phyloP scores from a whole-genome alignment of 2,329 filamentous ascomycete species.

The Pseudogymnoascus destructans region DNA sequence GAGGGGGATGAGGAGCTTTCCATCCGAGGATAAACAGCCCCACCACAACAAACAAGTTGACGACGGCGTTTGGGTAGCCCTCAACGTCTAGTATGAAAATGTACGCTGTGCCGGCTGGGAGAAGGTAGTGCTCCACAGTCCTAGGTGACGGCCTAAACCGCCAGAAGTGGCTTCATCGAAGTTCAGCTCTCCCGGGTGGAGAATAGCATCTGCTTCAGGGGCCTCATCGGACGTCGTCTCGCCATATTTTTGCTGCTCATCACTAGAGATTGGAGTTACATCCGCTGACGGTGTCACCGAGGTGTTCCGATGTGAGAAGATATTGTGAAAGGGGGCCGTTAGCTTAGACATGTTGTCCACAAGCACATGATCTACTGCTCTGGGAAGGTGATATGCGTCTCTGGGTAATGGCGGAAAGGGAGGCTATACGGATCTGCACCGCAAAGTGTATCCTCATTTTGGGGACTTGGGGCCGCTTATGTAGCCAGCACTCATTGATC shows the following conservation, averaged over 20 bases:
- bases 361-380: neutral
- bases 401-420: neutral
- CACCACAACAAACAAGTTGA: constrained; percentile 25
- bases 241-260: neutral
- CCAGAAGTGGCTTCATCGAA: constrained; percentile 15
- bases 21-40: constrained; percentile 25
- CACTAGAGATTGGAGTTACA: neutral
- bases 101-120: constrained; percentile 31
- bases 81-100: constrained; percentile 27
- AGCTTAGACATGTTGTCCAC: neutral
- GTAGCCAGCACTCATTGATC: neutral
- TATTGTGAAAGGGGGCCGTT: neutral
- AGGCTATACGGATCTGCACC: neutral
- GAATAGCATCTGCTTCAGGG: neutral
- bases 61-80: constrained; percentile 26
- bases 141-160: constrained; percentile 16
- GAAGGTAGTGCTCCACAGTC: constrained; percentile 15
- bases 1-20: constrained; percentile 22
- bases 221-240: neutral
- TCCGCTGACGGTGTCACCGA: neutral
- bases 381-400: neutral
- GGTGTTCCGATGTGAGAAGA: neutral
- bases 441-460: neutral
- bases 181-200: constrained; percentile 11
- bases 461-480: neutral